phyloP scores from a whole-genome alignment of 2,329 filamentous ascomycete species.

The Oidium heveae region DNA sequence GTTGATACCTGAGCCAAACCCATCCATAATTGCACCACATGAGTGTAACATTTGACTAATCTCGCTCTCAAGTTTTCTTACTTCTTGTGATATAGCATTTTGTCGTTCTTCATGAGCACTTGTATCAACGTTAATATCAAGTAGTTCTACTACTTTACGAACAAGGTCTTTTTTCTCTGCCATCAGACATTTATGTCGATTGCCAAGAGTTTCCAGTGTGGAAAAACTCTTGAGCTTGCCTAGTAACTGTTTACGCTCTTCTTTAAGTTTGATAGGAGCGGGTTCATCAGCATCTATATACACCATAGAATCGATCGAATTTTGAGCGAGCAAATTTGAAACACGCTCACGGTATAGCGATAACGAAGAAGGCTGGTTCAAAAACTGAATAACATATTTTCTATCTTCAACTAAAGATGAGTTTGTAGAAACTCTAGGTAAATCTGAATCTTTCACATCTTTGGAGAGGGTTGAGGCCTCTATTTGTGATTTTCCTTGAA shows the following conservation, averaged over 20 bases:
- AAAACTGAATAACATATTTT: slow-evolving; percentile 7
- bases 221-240: slow-evolving; percentile 7
- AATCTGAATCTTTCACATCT: slow-evolving; percentile 2
- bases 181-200: slow-evolving; percentile 3
- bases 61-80: slow-evolving; percentile 9
- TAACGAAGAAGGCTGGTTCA: slow-evolving; percentile 7
- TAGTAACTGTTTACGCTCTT: slow-evolving; percentile 8
- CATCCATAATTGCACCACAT: slow-evolving; percentile 11
- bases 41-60: slow-evolving; percentile 7
- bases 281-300: slow-evolving; percentile 7
- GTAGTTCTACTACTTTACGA: slow-evolving; percentile 5
- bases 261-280: slow-evolving; percentile 7
- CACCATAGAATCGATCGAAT: slow-evolving; percentile 5
- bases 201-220: slow-evolving; percentile 2
- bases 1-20: slow-evolving; percentile 7
- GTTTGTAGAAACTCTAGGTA: slow-evolving; percentile 6
- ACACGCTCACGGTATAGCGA: slow-evolving; percentile 6
- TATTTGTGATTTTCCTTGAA: background rate
- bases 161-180: slow-evolving; percentile 8
- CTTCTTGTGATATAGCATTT: slow-evolving; percentile 5
- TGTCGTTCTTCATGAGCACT: slow-evolving; percentile 7
- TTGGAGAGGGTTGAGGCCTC: slow-evolving; percentile 5
- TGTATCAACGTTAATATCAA: slow-evolving; percentile 6
- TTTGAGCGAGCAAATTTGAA: slow-evolving; percentile 6
- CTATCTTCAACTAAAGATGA: slow-evolving; percentile 9